These are phyloP conservation scores for Globisporangium yorkense DNA, from an alignment of 352 stramenopile genomes.

Conservation along the genomic window DNA sequence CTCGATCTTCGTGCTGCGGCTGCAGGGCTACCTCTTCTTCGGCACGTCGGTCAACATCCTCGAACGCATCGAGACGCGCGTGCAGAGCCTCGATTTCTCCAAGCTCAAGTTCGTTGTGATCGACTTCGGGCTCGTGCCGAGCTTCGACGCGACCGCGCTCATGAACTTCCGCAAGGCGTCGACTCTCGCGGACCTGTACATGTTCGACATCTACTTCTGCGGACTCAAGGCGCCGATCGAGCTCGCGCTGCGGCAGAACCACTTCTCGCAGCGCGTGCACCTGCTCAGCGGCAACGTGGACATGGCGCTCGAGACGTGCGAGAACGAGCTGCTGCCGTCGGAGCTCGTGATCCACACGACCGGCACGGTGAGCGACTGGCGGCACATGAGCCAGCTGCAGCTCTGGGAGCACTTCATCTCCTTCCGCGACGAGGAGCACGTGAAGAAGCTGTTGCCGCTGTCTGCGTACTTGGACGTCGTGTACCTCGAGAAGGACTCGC, in stretches of 20 bases:
- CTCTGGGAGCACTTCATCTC: slow-evolving; percentile 68
- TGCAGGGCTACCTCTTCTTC: slow-evolving; percentile 82
- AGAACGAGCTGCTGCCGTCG: slow-evolving; percentile 46
- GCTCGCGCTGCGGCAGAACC: slow-evolving; percentile 37
- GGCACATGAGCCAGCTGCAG: slow-evolving; percentile 50
- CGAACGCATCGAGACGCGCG: slow-evolving; percentile 64
- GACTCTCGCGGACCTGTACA: slow-evolving; percentile 49
- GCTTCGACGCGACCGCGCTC: slow-evolving; percentile 70
- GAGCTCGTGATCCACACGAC: slow-evolving; percentile 28
- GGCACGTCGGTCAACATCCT: slow-evolving; percentile 76
- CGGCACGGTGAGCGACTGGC: slow-evolving; percentile 46
- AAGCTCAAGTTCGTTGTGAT: slow-evolving; percentile 68
- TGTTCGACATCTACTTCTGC: slow-evolving; percentile 80
- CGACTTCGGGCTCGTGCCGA: slow-evolving; percentile 74
- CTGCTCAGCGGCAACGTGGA: slow-evolving; percentile 47
- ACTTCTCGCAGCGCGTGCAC: slow-evolving; percentile 39
- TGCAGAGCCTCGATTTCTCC: slow-evolving; percentile 47
- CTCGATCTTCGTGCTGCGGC: slow-evolving; percentile 62
- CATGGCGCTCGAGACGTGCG: slow-evolving; percentile 57
- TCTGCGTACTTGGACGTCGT: slow-evolving; percentile 58
- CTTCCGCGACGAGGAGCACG: slow-evolving; percentile 19
- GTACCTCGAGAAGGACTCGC: slow-evolving; percentile 31
- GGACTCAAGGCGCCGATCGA: slow-evolving; percentile 50
- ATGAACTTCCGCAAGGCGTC: slow-evolving; percentile 71
- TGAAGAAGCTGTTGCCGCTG: slow-evolving; percentile 50